phyloP scores from a whole-genome alignment of 176 grass and related monocot species.

The Musa itinerans region DNA sequence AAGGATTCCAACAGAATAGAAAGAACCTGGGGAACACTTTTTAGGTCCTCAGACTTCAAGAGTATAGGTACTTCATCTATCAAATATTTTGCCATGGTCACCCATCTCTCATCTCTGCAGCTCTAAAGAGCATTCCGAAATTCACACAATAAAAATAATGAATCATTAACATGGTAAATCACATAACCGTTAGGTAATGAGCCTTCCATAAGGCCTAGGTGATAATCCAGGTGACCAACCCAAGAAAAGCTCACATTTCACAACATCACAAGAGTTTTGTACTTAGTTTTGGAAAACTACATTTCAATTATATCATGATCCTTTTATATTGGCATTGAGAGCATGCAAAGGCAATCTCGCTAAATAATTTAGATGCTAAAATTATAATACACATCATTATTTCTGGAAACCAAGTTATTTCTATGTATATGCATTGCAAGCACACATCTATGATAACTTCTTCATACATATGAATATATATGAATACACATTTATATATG shows the following conservation, averaged over 20 bases:
- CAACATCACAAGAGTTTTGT: too few species aligned
- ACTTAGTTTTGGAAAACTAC: not conserved
- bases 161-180: not conserved
- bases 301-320: not conserved
- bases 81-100: constrained; percentile 52
- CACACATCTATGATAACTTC: too few species aligned
- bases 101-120: constrained; percentile 62
- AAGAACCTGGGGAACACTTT: constrained; percentile 38
- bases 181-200: not conserved
- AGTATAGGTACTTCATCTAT: constrained; percentile 52
- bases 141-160: constrained; percentile 8
- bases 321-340: not conserved
- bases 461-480: too few species aligned
- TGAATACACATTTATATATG: too few species aligned
- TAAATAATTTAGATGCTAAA: too few species aligned
- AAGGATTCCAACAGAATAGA: constrained; percentile 35
- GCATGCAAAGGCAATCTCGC: too few species aligned
- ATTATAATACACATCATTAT: too few species aligned
- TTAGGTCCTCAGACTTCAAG: constrained; percentile 41
- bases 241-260: too few species aligned
- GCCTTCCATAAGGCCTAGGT: not conserved
- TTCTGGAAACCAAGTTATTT: too few species aligned
- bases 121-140: constrained; percentile 31
- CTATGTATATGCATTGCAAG: too few species aligned
- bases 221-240: not conserved